Percentiles rank a stretch among this genome's conserved stretches.
Conservation (phyloP, 2,329 filamentous ascomycete species). For the Diplodia mutila region DNA sequence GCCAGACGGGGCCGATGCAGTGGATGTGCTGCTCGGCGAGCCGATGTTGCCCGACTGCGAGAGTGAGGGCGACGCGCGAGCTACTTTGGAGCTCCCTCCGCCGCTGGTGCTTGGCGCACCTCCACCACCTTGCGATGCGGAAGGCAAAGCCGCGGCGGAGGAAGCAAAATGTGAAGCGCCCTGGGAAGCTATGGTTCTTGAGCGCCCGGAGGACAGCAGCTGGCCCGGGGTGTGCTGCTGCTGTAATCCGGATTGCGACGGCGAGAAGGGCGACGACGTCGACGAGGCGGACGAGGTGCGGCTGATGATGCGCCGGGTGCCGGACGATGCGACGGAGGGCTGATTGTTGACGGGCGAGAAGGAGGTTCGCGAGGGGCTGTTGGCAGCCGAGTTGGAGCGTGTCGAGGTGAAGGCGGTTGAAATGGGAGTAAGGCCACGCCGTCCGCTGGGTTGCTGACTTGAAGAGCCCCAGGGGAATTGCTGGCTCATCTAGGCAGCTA, state of each 20-base stretch:
- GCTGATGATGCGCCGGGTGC: slow-evolving; percentile 54
- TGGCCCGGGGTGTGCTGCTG: slow-evolving; percentile 54
- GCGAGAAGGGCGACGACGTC: slow-evolving; percentile 58
- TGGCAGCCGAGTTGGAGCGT: slow-evolving; percentile 51
- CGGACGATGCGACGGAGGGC: slow-evolving; percentile 51
- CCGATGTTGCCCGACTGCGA: slow-evolving; percentile 58
- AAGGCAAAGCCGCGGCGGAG: slow-evolving; percentile 57
- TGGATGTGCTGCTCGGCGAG: slow-evolving; percentile 57
- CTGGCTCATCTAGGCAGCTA: slow-evolving; percentile 52
- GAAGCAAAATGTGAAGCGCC: slow-evolving; percentile 58
- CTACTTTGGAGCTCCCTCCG: slow-evolving; percentile 60
- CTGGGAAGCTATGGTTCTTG: slow-evolving; percentile 60
- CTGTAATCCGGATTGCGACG: slow-evolving; percentile 59
- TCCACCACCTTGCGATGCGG: slow-evolving; percentile 54
- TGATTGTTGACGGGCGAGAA: slow-evolving; percentile 58
- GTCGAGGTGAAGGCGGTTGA: slow-evolving; percentile 55
- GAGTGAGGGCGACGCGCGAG: slow-evolving; percentile 63
- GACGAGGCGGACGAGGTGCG: slow-evolving; percentile 61
- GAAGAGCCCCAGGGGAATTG: slow-evolving; percentile 62
- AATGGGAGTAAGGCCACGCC: slow-evolving; percentile 62
- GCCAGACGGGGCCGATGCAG: slow-evolving; percentile 46
- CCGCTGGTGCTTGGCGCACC: slow-evolving; percentile 56
- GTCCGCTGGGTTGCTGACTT: slow-evolving; percentile 58
- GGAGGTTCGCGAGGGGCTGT: slow-evolving; percentile 54
- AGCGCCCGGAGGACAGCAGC: slow-evolving; percentile 60